phyloP scores from a whole-genome alignment of 345 rosid species.

The Populus simonii region DNA sequence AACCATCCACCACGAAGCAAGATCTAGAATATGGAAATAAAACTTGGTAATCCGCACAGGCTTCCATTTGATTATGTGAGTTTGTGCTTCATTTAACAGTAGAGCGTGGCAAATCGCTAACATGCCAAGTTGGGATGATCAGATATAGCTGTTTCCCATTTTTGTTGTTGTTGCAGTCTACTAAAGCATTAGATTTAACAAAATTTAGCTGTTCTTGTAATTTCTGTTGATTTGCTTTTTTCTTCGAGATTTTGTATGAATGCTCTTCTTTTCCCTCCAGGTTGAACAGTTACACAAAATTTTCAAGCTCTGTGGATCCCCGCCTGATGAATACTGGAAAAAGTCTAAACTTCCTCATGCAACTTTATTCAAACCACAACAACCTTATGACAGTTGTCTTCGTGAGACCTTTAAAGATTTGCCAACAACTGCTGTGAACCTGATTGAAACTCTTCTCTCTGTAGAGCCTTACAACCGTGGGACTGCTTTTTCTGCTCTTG shows the following conservation, averaged over 20 bases:
- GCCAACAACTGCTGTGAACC: conserved; percentile 51
- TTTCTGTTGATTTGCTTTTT: background rate
- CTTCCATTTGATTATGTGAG: background rate
- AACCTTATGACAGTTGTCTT: conserved; percentile 74
- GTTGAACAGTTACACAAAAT: conserved; percentile 95
- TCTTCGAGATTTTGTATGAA: conserved; percentile 2
- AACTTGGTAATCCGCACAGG: background rate
- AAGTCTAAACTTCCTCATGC: conserved; percentile 89
- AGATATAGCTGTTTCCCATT: background rate
- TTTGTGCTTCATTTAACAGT: background rate
- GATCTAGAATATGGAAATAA: too few relatives aligned
- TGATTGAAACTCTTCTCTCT: conserved; percentile 77
- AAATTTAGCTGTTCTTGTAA: background rate
- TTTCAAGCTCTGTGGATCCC: conserved; percentile 97
- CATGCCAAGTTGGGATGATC: background rate
- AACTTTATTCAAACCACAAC: conserved; percentile 88
- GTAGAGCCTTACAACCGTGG: conserved; percentile 86
- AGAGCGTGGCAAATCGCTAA: background rate
- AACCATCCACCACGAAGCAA: too few relatives aligned
- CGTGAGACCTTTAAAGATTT: conserved; percentile 63
- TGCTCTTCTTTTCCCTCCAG: conserved; percentile 36
- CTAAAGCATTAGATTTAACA: background rate
- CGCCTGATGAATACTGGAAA: conserved; percentile 92
- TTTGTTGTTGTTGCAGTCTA: background rate
- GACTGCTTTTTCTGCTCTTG: conserved; percentile 79